A percentile compares a stretch with the other conserved stretches of the same genome.
Evolutionary conservation across 495 filamentous ascomycete genomes (phyloP).

Genomic region (Trichocladium uniseriatum): DNA sequence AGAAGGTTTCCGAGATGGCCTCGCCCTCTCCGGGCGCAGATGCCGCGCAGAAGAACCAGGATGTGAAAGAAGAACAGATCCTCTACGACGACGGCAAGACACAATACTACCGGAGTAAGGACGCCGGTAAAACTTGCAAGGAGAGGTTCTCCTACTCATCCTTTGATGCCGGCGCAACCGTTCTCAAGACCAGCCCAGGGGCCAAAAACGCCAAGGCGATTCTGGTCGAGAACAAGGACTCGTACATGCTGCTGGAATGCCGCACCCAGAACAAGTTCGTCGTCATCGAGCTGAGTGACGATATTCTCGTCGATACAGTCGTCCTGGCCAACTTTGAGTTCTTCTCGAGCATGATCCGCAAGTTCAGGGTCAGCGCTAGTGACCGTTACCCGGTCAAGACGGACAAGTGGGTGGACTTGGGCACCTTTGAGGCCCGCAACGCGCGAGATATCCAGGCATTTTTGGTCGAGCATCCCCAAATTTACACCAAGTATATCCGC

Average conservation of each 20-base stretch:
- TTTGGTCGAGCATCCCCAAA: conserved; percentile 80
- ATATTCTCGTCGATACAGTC: conserved; percentile 91
- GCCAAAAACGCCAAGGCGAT: conserved; percentile 79
- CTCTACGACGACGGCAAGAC: conserved; percentile 37
- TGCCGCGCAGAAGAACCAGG: conserved; percentile 27
- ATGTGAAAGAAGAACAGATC: conserved; percentile 36
- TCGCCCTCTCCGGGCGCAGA: conserved; percentile 23
- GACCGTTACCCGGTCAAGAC: conserved; percentile 87
- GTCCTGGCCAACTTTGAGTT: conserved; percentile 97
- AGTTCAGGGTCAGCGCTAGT: conserved; percentile 79
- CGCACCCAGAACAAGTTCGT: conserved; percentile 82
- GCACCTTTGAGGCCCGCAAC: conserved; percentile 82
- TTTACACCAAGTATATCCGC: conserved; percentile 87
- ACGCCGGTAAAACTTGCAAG: conserved; percentile 82
- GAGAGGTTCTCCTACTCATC: conserved; percentile 96
- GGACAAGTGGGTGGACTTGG: conserved; percentile 85
- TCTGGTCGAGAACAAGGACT: conserved; percentile 93
- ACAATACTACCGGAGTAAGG: conserved; percentile 62
- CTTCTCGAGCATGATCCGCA: conserved; percentile 92
- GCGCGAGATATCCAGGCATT: conserved; percentile 92
- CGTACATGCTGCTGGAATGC: conserved; percentile 95
- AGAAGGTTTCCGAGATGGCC: conserved; percentile 35
- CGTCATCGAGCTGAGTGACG: conserved; percentile 73
- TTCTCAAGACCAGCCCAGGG: conserved; percentile 79
- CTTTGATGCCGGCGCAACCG: conserved; percentile 89